A percentile compares a stretch with the other conserved stretches of the same genome.
These are phyloP conservation scores for Paramecium sonneborni DNA, from an alignment of 73 alveolate genomes.

Conservation along the genomic window DNA sequence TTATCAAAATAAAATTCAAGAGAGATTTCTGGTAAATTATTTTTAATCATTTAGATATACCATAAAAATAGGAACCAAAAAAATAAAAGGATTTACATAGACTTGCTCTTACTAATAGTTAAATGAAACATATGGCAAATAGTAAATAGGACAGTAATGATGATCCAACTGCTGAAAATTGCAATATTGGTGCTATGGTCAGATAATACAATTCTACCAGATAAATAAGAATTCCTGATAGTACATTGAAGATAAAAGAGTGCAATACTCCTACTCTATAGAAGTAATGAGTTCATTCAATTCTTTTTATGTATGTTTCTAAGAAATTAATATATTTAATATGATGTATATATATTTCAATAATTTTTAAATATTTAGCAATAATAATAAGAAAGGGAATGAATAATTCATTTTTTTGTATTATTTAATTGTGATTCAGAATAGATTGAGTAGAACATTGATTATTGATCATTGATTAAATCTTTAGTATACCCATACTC, in stretches of 20 bases:
- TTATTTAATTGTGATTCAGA: conserved; percentile 36
- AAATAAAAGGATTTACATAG: conserved; percentile 26
- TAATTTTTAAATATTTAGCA: no score
- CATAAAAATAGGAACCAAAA: not conserved
- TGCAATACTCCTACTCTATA: not conserved
- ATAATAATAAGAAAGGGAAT: no score
- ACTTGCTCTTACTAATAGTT: conserved; percentile 4
- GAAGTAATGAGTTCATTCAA: not conserved
- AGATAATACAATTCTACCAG: conserved; percentile 6
- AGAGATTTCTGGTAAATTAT: not conserved
- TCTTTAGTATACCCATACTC: conserved; percentile 50
- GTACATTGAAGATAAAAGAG: not conserved
- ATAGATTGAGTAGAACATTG: conserved; percentile 47
- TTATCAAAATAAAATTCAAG: not conserved
- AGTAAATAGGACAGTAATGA: not conserved
- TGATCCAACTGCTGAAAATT: not conserved
- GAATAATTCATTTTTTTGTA: not conserved
- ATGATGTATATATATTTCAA: no score
- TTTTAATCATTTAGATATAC: not conserved
- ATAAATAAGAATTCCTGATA: conserved; percentile 9
- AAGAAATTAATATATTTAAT: no score
- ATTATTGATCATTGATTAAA: not conserved
- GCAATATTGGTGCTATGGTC: not conserved
- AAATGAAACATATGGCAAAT: not conserved
- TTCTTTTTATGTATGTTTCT: not conserved